These are phyloP conservation scores for Penicillium taxi DNA, from an alignment of 495 filamentous ascomycete genomes.

Conservation along the genomic window DNA sequence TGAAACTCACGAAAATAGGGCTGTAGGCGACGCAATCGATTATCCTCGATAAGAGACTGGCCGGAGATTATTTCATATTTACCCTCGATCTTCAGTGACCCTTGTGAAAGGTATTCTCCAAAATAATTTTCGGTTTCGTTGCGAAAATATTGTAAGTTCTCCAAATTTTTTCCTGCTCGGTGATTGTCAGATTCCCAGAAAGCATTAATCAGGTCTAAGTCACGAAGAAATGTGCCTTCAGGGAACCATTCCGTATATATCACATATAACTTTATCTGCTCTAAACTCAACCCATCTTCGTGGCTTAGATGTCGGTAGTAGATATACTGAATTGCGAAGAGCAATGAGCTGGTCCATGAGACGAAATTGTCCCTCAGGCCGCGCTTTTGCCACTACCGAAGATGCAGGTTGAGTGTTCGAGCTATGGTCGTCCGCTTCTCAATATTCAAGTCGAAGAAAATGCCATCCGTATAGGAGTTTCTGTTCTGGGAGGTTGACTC, in stretches of 20 bases:
- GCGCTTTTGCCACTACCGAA: slow-evolving; percentile 16
- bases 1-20: background rate
- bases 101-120: slow-evolving; percentile 34
- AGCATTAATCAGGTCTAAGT: slow-evolving; percentile 20
- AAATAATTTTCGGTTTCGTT: slow-evolving; percentile 15
- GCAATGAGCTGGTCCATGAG: slow-evolving; percentile 32
- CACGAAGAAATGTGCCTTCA: slow-evolving; percentile 21
- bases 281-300: slow-evolving; percentile 6
- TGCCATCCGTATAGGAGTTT: slow-evolving; percentile 6
- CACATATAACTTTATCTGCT: slow-evolving; percentile 22
- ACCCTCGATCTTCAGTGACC: slow-evolving; percentile 19
- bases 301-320: slow-evolving; percentile 14
- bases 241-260: slow-evolving; percentile 24
- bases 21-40: slow-evolving; percentile 5
- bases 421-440: slow-evolving; percentile 11
- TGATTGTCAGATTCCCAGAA: slow-evolving; percentile 11
- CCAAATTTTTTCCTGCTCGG: background rate
- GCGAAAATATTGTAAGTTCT: slow-evolving; percentile 7
- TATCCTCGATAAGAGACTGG: background rate
- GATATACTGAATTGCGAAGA: slow-evolving; percentile 29
- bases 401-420: slow-evolving; percentile 17
- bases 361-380: slow-evolving; percentile 21
- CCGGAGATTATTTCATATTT: slow-evolving; percentile 11
- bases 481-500: background rate
- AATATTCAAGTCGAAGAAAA: slow-evolving; percentile 7